Evolutionary conservation across 805 yeast genomes (phyloP), one percentile per base, ranked within the genome.

Genomic region (Candida sithepensis): DNA sequence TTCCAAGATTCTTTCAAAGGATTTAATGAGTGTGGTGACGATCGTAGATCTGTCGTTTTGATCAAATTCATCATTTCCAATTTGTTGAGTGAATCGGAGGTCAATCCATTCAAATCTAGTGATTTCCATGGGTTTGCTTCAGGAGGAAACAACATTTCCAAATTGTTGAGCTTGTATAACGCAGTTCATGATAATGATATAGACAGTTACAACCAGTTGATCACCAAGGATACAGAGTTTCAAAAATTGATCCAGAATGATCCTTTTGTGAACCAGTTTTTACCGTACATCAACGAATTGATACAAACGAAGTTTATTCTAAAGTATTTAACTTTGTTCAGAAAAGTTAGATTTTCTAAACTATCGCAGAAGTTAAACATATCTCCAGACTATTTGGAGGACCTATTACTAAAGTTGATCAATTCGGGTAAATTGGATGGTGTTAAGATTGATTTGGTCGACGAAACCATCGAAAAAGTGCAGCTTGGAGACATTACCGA

Each of bases 51-150:
- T 13, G 69, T 70, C 34, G 77, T 84, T 3, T 69, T 88, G 52
- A 78, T 79, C 52, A 82, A 81, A 63, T 73, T 83, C 47, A 79
- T 84, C 2, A 58, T 88, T 19, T 76, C 84, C 22, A 78, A 85
- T 4, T 66, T 85, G 43, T 67, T 88, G 39, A 72, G 81, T n/a
- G 83, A 82, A 46, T 80, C 75, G 39, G 83, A 79, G 51, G 78
- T 85, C 45, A 81, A 83, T 56, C 88, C 88, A 2, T 84, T 85
- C 56, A 85, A 82, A 52, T 78, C 88, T 0, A 86, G 81, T 57
- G 92, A 85, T 61, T 82, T 87, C 45, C 68, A 66, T 47, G 66
- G 69, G 8, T 65, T 66, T 45, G 38, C 32, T 5, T 37, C 58
- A 9, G 56, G 57, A 34, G 19, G 52, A 2, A 43, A 50, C 6